phyloP scores from a whole-genome alignment of 2,329 filamentous ascomycete genomes.

The Fusarium abutilonis region DNA sequence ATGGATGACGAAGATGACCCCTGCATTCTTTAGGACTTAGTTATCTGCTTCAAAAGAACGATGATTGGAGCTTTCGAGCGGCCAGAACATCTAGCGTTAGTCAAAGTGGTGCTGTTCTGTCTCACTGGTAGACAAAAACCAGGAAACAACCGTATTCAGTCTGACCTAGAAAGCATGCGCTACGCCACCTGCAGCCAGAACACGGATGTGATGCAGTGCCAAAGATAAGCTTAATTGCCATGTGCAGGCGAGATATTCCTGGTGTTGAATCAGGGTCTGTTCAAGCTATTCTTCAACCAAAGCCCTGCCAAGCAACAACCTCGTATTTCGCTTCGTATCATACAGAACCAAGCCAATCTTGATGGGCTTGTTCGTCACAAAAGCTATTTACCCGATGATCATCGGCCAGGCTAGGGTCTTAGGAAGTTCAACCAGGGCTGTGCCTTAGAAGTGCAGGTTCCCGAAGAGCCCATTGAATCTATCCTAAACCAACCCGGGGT shows the following conservation, averaged over 20 bases:
- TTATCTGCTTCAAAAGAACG: no score
- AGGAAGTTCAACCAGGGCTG: slow-evolving; percentile 1
- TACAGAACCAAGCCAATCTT: not conserved
- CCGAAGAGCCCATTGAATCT: not conserved
- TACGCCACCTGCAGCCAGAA: not conserved
- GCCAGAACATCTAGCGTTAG: no score
- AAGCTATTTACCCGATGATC: not conserved
- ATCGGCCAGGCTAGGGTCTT: not conserved
- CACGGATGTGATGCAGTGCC: not conserved
- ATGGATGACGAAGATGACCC: no score
- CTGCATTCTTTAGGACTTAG: no score
- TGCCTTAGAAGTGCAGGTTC: slow-evolving; percentile 23
- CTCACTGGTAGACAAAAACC: no score
- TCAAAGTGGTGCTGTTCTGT: no score
- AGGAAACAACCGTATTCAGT: no score
- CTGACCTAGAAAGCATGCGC: not conserved
- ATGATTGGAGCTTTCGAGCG: no score
- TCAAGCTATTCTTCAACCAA: slow-evolving; percentile 12
- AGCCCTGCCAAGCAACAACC: slow-evolving; percentile 16
- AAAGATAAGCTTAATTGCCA: not conserved
- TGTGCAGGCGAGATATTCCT: not conserved
- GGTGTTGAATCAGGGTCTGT: not conserved
- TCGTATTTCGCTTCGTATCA: slow-evolving; percentile 1
- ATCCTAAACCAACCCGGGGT: not conserved
- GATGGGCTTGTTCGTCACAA: not conserved